Conservation (phyloP, 2,329 filamentous ascomycete species). For the Paramyrothecium roridum region DNA sequence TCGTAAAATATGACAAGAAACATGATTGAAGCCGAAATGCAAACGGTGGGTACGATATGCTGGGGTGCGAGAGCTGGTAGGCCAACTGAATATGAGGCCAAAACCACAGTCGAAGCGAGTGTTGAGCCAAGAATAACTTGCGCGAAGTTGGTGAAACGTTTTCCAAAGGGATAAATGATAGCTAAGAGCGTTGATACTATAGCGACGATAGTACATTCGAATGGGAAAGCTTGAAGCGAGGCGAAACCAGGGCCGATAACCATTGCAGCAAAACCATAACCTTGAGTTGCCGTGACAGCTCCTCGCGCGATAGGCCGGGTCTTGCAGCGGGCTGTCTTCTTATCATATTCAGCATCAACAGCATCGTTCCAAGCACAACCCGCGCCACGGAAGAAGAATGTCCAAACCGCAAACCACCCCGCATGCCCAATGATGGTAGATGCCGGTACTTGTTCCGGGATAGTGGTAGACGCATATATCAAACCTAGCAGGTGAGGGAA, state of each 20-base stretch:
- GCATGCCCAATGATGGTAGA: constrained; percentile 15
- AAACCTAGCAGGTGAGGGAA: constrained; percentile 43
- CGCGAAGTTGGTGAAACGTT: constrained; percentile 50
- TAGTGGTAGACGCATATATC: constrained; percentile 41
- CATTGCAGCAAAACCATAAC: constrained; percentile 22
- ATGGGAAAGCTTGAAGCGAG: too few relatives aligned
- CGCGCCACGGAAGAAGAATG: constrained; percentile 46
- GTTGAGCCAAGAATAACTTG: constrained; percentile 47
- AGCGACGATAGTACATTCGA: constrained; percentile 3
- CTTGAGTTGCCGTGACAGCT: constrained; percentile 41
- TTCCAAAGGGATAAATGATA: constrained; percentile 46
- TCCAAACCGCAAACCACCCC: constrained; percentile 34
- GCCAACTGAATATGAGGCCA: constrained; percentile 10
- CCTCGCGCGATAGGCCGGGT: constrained; percentile 48
- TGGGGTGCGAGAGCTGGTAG: constrained; percentile 9
- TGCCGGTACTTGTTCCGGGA: constrained; percentile 25
- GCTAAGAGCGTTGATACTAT: constrained; percentile 38
- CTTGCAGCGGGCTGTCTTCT: constrained; percentile 45
- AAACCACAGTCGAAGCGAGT: constrained; percentile 33
- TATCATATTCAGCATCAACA: constrained; percentile 51
- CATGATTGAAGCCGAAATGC: constrained; percentile 14
- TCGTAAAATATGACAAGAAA: constrained; percentile 29
- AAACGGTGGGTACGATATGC: constrained; percentile 10
- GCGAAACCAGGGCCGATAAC: constrained; percentile 2
- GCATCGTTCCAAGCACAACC: constrained; percentile 55